phyloP scores from a whole-genome alignment of 495 filamentous ascomycete species.

The Parathielavia appendiculata region DNA sequence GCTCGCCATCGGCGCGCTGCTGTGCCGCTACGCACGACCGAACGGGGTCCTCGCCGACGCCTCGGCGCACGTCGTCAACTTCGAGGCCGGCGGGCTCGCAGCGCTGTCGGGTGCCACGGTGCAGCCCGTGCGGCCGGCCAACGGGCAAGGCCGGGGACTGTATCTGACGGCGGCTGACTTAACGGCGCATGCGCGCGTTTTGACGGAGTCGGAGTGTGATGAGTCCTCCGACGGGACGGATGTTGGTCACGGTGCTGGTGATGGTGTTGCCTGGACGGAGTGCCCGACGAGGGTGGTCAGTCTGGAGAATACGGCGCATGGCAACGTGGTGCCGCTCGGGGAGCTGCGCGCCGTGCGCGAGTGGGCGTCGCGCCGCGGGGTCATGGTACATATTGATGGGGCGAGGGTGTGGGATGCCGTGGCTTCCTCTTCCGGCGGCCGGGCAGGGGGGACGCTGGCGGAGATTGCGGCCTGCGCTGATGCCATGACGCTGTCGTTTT shows the following conservation, averaged over 20 bases:
- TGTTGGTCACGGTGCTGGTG: no score
- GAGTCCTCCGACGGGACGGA: no score
- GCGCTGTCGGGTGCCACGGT: neutral
- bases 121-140: neutral
- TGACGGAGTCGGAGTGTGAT: neutral
- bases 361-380: neutral
- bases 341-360: neutral
- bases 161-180: neutral
- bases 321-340: neutral
- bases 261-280: no score
- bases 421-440: neutral
- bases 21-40: neutral
- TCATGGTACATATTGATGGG: neutral
- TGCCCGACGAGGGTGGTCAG: neutral
- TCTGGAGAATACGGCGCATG: neutral
- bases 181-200: neutral
- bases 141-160: no score
- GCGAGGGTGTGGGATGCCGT: constrained; percentile 1
- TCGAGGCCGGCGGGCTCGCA: neutral
- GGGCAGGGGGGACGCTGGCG: neutral
- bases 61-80: neutral
- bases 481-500: neutral
- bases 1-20: neutral
- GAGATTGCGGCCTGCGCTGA: neutral
- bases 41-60: neutral